Evolutionary conservation across 257 asterid species (phyloP), one percentile per base, ranked within the genome.

Genomic region (Mitragyna speciosa): DNA sequence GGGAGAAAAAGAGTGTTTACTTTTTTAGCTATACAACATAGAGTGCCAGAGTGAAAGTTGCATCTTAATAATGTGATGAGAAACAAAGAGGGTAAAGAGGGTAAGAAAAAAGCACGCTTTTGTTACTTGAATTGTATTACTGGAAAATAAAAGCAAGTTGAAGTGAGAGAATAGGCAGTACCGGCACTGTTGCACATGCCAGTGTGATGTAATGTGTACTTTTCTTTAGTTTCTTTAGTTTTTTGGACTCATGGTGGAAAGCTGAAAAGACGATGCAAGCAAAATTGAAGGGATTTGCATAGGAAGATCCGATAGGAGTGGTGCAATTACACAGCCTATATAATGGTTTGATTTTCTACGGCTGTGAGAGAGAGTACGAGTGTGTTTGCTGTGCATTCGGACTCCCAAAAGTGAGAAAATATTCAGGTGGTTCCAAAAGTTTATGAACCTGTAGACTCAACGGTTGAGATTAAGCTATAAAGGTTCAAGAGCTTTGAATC

Each of bases 51-150:
- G 45, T 12, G 48, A 7, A 67, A 19, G 70, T n/a, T 14, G 68
- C 6, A 12, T 0, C 22, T 9, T 2, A 49, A 3, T 14, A 64
- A 31, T 74, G 43, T 83, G 90, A 90, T 58, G 84, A 82, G 93
- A 87, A 86, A 86, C 83, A n/a, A 72, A 83, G 89, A 87, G 87
- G 17, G 59, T 17, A 77, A 87, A 85, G 78, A 70, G 81, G 81
- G 91, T 52, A 86, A 83, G 82, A 79, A 85, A 87, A 88, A 77
- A 82, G 89, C 87, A 86, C 79, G 82, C 95, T 93, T 94, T 94
- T 69, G 56, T 68, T 76, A 80, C 87, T 88, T 89, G 95, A 91
- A 87, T 86, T 77, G 64, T 85, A 88, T 93, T 87, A 87, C 75
- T 86, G 82, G 85, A 86, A 89, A 82, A 83, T 85, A 85, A 75